phyloP scores from a whole-genome alignment of 2,329 filamentous ascomycete species.

The Tolypocladium cylindrosporum region DNA sequence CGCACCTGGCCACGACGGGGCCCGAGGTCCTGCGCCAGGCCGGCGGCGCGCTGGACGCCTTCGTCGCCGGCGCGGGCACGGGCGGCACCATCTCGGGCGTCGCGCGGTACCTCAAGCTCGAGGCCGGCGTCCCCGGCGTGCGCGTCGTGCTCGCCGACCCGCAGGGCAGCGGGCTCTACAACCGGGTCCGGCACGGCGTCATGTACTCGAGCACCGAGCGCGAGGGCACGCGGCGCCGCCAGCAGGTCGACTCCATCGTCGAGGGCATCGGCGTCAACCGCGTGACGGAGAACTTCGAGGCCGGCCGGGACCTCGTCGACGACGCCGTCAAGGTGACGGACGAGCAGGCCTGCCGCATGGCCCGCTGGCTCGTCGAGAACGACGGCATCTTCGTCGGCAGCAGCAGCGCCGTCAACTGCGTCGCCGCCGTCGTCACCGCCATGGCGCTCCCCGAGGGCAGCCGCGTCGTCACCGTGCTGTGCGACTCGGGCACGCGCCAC shows the following conservation, averaged over 20 bases:
- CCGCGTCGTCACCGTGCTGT: conserved; percentile 71
- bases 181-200: conserved; percentile 84
- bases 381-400: conserved; percentile 93
- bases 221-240: conserved; percentile 79
- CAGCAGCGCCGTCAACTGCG: conserved; percentile 94
- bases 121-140: conserved; percentile 44
- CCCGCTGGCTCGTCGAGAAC: conserved; percentile 89
- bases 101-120: conserved; percentile 70
- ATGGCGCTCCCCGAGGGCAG: conserved; percentile 51
- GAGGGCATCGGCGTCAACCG: conserved; percentile 95
- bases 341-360: conserved; percentile 83
- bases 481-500: conserved; percentile 74
- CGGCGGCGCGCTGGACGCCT: conserved; percentile 66
- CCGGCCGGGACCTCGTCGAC: conserved; percentile 75
- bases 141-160: conserved; percentile 83
- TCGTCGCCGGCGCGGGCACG: conserved; percentile 88
- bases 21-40: conserved; percentile 83
- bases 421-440: conserved; percentile 62
- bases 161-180: conserved; percentile 86
- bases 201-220: conserved; percentile 88
- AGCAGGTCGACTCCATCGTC: conserved; percentile 91
- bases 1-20: conserved; percentile 74
- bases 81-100: conserved; percentile 90
- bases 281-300: conserved; percentile 87
- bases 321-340: conserved; percentile 86